Conservation (phyloP, 768 basidiomycete species). For the Suillus spraguei region DNA sequence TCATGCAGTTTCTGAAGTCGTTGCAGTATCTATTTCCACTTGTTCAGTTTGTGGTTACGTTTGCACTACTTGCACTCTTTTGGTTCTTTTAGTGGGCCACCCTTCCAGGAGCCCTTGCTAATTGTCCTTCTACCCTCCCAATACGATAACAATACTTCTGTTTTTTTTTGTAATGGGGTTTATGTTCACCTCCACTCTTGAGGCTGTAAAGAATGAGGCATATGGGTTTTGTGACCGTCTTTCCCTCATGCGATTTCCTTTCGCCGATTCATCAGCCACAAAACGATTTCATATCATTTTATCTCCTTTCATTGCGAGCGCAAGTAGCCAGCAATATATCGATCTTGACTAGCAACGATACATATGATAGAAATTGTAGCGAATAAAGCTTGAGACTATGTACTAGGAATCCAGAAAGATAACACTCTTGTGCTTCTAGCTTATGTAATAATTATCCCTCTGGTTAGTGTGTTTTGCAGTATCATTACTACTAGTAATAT, state of each 20-base stretch:
- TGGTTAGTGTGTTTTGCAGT: too few species aligned
- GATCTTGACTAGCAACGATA: not conserved
- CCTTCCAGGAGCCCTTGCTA: not conserved
- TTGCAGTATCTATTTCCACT: not conserved
- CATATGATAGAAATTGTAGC: not conserved
- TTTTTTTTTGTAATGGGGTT: not conserved
- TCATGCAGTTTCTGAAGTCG: not conserved
- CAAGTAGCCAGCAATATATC: too few species aligned
- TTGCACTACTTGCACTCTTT: not conserved
- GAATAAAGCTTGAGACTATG: not conserved
- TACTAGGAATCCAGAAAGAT: not conserved
- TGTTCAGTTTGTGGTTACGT: not conserved
- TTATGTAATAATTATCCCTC: too few species aligned
- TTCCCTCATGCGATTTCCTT: not conserved
- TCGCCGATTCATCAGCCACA: not conserved
- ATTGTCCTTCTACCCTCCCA: not conserved
- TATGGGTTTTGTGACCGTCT: not conserved
- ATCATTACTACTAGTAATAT: too few species aligned
- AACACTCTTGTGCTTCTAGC: too few species aligned
- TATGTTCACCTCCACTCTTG: not conserved
- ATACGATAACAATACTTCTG: not conserved
- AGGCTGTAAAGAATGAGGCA: not conserved
- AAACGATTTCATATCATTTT: too few species aligned
- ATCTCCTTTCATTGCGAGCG: not conserved
- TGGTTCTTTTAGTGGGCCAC: not conserved